A percentile compares a stretch with the other conserved stretches of the same genome.
Conservation (phyloP, 768 basidiomycete species). For the Lactarius sanguifluus region DNA sequence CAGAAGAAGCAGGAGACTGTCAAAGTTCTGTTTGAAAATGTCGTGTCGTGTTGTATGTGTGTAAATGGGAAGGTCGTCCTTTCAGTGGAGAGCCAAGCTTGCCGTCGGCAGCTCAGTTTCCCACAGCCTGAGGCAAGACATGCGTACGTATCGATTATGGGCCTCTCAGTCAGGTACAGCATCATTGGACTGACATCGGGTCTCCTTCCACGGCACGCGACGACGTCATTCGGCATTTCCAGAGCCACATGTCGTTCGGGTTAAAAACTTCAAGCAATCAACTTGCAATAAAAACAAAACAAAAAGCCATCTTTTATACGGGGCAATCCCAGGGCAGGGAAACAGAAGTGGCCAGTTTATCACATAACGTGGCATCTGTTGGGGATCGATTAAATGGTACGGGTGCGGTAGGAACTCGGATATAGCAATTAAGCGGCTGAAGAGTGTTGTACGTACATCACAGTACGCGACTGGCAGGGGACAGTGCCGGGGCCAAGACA, state of each 20-base stretch:
- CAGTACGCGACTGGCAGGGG: background rate
- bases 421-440: slow-evolving; percentile 2
- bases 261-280: background rate
- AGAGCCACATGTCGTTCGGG: background rate
- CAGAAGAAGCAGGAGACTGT: background rate
- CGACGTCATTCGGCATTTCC: slow-evolving; percentile 24
- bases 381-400: slow-evolving; percentile 10
- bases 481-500: background rate
- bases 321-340: background rate
- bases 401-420: slow-evolving; percentile 4
- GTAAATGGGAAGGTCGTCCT: background rate
- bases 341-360: background rate
- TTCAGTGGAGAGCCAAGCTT: background rate
- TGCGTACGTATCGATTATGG: slow-evolving; percentile 3
- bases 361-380: background rate
- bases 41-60: background rate
- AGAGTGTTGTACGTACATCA: slow-evolving; percentile 2
- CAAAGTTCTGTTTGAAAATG: background rate
- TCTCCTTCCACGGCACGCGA: background rate
- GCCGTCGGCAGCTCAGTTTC: background rate
- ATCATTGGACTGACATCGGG: slow-evolving; percentile 3
- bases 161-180: slow-evolving; percentile 5
- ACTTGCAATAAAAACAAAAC: background rate
- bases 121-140: background rate
- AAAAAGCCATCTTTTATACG: background rate